phyloP scores from a whole-genome alignment of 345 rosid genomes.

The Hypericum androsaemum region DNA sequence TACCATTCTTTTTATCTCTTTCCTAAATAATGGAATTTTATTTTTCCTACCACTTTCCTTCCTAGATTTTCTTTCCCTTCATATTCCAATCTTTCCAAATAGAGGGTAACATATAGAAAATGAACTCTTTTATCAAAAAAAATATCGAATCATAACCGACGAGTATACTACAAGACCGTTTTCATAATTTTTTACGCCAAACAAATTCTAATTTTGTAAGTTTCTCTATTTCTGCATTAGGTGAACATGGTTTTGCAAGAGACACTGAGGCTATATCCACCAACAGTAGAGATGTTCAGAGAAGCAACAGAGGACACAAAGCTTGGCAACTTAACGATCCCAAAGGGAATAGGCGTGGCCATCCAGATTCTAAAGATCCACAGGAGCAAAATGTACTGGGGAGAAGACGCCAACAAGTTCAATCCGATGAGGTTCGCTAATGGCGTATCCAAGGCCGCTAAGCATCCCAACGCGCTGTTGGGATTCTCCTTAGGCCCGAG shows the following conservation, averaged over 20 bases:
- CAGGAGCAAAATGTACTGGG: slow-evolving; percentile 66
- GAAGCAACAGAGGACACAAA: slow-evolving; percentile 23
- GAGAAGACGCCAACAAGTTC: slow-evolving; percentile 63
- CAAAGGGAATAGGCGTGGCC: slow-evolving; percentile 51
- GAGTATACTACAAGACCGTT: too few species aligned
- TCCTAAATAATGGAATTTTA: too few species aligned
- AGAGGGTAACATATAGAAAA: too few species aligned
- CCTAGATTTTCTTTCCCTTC: too few species aligned
- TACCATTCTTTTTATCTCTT: too few species aligned
- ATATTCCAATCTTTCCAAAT: too few species aligned
- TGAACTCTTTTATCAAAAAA: too few species aligned
- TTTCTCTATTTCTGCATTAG: background rate
- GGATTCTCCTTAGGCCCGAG: slow-evolving; percentile 77
- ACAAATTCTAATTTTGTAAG: slow-evolving; percentile 35
- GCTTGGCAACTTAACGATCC: slow-evolving; percentile 73
- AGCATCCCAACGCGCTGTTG: slow-evolving; percentile 58
- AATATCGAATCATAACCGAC: too few species aligned
- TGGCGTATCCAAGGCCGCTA: slow-evolving; percentile 67
- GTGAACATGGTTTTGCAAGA: slow-evolving; percentile 16
- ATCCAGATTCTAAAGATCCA: slow-evolving; percentile 75
- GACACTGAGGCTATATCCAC: slow-evolving; percentile 14
- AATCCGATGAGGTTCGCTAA: slow-evolving; percentile 59
- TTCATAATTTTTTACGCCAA: too few species aligned
- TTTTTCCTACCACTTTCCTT: too few species aligned
- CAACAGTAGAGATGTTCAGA: slow-evolving; percentile 4